Evolutionary conservation across 257 asterid genomes (phyloP).

Genomic region (Solanum tarapatanum): DNA sequence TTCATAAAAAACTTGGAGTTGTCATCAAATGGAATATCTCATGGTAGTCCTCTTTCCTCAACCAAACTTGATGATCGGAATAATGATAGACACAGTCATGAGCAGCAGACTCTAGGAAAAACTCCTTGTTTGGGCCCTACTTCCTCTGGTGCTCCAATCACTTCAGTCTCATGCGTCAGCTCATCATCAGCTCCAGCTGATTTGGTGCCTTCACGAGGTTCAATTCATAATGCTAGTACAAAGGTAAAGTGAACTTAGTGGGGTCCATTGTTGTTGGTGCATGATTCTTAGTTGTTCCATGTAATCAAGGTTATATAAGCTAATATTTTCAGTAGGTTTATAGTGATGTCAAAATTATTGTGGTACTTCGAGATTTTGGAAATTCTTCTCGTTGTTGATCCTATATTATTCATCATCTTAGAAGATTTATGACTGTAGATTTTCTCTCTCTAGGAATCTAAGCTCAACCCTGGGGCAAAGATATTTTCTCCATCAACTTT

Average conservation of each 20-base stretch:
- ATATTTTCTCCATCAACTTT: conserved; percentile 54
- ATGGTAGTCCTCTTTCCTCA: conserved; percentile 10
- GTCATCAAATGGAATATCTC: conserved; percentile 11
- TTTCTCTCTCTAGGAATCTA: conserved; percentile 44
- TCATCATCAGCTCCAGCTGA: conserved; percentile 36
- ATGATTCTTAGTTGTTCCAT: background rate
- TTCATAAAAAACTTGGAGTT: conserved; percentile 11
- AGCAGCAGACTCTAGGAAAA: conserved; percentile 19
- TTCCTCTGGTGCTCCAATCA: conserved; percentile 17
- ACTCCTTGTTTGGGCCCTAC: conserved; percentile 14
- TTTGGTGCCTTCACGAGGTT: conserved; percentile 27
- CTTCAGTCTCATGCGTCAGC: conserved; percentile 28
- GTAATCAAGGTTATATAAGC: background rate
- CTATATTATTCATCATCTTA: background rate
- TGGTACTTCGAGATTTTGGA: background rate
- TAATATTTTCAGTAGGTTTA: background rate
- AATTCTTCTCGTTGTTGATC: background rate
- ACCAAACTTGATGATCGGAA: conserved; percentile 18
- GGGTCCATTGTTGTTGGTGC: background rate
- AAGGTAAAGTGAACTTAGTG: conserved; percentile 29
- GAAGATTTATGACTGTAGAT: background rate
- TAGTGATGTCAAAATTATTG: background rate
- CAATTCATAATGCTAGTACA: conserved; percentile 23
- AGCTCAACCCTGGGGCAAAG: conserved; percentile 89
- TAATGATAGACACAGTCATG: conserved; percentile 13